Evolutionary conservation across 2,329 filamentous ascomycete genomes (phyloP).

Genomic region (Penicillium griseofulvum): DNA sequence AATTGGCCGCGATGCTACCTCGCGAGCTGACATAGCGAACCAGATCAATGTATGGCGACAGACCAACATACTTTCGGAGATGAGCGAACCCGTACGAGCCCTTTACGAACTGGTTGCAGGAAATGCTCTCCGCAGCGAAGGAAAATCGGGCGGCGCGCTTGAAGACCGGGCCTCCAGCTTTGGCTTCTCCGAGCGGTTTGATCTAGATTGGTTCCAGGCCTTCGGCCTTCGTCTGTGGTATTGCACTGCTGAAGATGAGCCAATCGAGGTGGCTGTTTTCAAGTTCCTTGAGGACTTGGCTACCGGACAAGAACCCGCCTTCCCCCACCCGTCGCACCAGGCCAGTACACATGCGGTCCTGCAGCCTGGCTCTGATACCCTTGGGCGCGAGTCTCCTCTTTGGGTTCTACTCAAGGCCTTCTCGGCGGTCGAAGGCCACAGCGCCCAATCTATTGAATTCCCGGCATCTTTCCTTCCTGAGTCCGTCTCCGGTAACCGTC

Average conservation of each 20-base stretch:
- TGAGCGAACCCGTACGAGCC: constrained; percentile 77
- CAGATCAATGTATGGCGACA: constrained; percentile 84
- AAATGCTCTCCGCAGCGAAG: constrained; percentile 79
- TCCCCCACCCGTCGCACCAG: constrained; percentile 69
- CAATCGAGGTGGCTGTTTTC: constrained; percentile 68
- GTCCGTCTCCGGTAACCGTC: constrained; percentile 70
- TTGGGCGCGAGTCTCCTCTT: constrained; percentile 67
- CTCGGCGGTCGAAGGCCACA: constrained; percentile 46
- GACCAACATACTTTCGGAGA: constrained; percentile 80
- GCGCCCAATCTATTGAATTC: constrained; percentile 46
- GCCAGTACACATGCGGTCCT: constrained; percentile 58
- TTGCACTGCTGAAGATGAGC: constrained; percentile 65
- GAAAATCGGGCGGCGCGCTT: constrained; percentile 65
- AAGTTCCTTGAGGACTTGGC: constrained; percentile 72
- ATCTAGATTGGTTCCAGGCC: constrained; percentile 87
- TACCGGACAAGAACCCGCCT: constrained; percentile 65
- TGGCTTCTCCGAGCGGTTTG: constrained; percentile 77
- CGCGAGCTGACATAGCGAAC: constrained; percentile 70
- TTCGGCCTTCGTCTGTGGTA: constrained; percentile 94
- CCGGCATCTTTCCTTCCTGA: constrained; percentile 73
- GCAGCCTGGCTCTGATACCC: constrained; percentile 59
- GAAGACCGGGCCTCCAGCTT: constrained; percentile 83
- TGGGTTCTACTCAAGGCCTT: constrained; percentile 86
- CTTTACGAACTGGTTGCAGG: constrained; percentile 88
- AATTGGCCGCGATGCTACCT: constrained; percentile 68